Conservation (phyloP, 768 basidiomycete species). For the Pulveroboletus sp. region DNA sequence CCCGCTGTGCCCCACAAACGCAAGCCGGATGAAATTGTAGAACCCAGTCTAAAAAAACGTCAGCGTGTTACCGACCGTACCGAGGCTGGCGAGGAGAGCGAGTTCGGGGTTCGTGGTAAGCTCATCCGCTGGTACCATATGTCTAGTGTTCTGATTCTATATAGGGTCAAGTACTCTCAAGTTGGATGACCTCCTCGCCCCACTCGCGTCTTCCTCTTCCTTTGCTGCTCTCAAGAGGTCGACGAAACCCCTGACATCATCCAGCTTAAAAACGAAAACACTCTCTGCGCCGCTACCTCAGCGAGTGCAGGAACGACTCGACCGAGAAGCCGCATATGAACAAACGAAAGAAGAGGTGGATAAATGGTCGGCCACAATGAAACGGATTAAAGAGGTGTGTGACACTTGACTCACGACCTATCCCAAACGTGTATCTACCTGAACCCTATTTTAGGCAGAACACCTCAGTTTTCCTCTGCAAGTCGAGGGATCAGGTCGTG, state of each 20-base stretch:
- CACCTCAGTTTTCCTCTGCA: slow-evolving; percentile 86
- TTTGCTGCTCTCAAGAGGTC: slow-evolving; percentile 66
- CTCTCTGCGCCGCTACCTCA: slow-evolving; percentile 83
- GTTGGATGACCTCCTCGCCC: slow-evolving; percentile 72
- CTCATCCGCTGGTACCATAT: not conserved
- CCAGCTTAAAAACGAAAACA: slow-evolving; percentile 51
- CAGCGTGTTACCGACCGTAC: slow-evolving; percentile 62
- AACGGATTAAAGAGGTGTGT: slow-evolving; percentile 78
- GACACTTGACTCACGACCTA: not conserved
- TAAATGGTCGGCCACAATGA: slow-evolving; percentile 93
- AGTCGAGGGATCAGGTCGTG: slow-evolving; percentile 46
- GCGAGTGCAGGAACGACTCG: slow-evolving; percentile 81
- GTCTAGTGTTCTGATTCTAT: slow-evolving; percentile 1
- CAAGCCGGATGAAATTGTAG: slow-evolving; percentile 21
- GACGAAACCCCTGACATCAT: slow-evolving; percentile 56
- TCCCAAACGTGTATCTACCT: not conserved
- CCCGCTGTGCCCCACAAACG: slow-evolving; percentile 56
- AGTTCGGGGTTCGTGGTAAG: slow-evolving; percentile 63
- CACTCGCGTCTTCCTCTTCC: slow-evolving; percentile 57
- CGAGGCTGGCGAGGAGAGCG: slow-evolving; percentile 75
- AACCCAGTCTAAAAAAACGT: slow-evolving; percentile 45
- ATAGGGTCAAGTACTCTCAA: slow-evolving; percentile 45
- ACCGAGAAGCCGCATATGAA: slow-evolving; percentile 92
- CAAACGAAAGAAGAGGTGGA: slow-evolving; percentile 88
- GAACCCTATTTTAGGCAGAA: slow-evolving; percentile 56